Base-by-base conservation (phyloP, 2,329 filamentous ascomycete genomes). In the Scedosporium dehoogii region DNA sequence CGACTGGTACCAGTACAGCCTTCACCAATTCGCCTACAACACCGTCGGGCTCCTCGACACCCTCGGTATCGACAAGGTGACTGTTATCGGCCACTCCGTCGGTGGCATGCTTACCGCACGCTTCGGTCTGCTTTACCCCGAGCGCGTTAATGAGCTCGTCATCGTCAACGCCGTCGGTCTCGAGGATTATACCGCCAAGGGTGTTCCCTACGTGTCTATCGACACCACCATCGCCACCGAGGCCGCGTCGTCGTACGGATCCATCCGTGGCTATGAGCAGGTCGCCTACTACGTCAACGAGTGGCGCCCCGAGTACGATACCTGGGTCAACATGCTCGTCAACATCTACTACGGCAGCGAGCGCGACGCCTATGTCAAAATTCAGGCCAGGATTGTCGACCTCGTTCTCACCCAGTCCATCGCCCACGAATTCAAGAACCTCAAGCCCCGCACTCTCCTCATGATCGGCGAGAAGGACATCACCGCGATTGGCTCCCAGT, bases 291-390 rank as follows among this genome's bases (percentile, higher is more conserved):
- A 82, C 67, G 73, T 75, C 3, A 74, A 75, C 48, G 72, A 74
- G 21, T 84, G 81, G 82, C 69, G 74, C 48, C 67, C 73, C 1
- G 72, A 73, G 9, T 85, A 83, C 70, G 80, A 83, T 65, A 70
- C 75, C 12, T 84, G 81, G 81, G 81, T 82, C 59, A 74, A 76
- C 53, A 84, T 84, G 82, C 74, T 82, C 16, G 73, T 76, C 63
- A 77, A 78, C 62, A 74, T 84, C 59, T 84, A 84, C 71, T 65
- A 74, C 61, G 77, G 80, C 6, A 72, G 73, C 29, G 64, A 75
- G 65, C 76, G 75, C 38, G 68, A 71, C 25, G 70, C 71, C 41
- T 83, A 78, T 64, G 72, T 78, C 16, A 77, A 70, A 61, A 76
- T 78, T 66, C 78, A 80, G 72, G 81, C 81, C 21, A 75, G 75